phyloP scores from a whole-genome alignment of 148 eudicot species.

The Chenopodium suecicum region DNA sequence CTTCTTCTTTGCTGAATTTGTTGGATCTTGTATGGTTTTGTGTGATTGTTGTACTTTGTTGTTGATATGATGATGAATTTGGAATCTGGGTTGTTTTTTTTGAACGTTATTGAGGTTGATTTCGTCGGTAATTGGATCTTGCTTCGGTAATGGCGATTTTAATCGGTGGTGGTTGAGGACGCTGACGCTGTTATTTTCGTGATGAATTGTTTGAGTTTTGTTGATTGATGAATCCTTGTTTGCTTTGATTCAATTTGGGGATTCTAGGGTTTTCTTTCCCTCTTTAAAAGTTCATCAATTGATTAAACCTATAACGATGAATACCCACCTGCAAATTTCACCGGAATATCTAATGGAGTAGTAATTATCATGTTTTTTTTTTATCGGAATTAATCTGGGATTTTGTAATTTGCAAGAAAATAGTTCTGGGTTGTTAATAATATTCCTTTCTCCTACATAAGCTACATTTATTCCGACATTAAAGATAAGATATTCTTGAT shows the following conservation, averaged over 20 bases:
- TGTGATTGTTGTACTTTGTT: neutral
- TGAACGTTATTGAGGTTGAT: neutral
- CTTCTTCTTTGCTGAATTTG: neutral
- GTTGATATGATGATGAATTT: too few relatives aligned
- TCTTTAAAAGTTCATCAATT: too few relatives aligned
- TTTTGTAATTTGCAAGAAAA: neutral
- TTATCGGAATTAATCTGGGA: neutral
- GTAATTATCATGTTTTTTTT: neutral
- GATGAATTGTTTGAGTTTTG: neutral
- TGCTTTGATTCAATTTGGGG: neutral
- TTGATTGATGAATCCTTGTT: neutral
- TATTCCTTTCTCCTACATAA: neutral
- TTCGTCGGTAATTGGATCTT: neutral
- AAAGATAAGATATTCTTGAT: neutral
- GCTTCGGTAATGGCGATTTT: neutral
- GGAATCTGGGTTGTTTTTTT: neutral
- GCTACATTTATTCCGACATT: neutral
- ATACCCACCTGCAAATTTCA: too few relatives aligned
- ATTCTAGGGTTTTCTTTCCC: neutral
- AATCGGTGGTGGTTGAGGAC: neutral
- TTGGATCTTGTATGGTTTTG: constrained; percentile 11
- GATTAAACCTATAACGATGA: too few relatives aligned
- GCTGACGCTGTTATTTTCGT: neutral
- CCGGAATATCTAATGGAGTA: too few relatives aligned
- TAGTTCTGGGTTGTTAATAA: neutral